phyloP scores from a whole-genome alignment of 2,329 filamentous ascomycete species.

The Chrysosporium keratinophilum region DNA sequence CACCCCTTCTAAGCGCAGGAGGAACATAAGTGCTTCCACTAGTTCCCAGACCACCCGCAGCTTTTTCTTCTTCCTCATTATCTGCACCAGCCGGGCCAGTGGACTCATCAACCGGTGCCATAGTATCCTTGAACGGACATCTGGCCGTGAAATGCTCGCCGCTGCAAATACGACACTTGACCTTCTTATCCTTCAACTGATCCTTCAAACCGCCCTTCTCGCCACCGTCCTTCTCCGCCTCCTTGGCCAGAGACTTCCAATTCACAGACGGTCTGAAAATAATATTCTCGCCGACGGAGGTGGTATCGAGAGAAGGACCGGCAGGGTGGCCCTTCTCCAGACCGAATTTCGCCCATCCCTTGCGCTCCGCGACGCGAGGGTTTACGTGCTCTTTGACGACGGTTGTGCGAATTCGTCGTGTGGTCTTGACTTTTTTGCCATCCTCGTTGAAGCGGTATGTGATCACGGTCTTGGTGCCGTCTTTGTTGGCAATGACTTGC shows the following conservation, averaged over 20 bases:
- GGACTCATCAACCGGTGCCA: conserved; percentile 57
- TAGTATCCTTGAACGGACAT: conserved; percentile 99
- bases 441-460: conserved; percentile 85
- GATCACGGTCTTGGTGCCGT: conserved; percentile 93
- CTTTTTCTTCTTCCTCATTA: conserved; percentile 38
- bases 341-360: conserved; percentile 88
- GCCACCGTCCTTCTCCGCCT: conserved; percentile 43
- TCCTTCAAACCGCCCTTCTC: conserved; percentile 55
- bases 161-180: conserved; percentile 98
- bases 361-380: conserved; percentile 89
- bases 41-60: conserved; percentile 45
- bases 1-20: conserved; percentile 71
- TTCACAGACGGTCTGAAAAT: conserved; percentile 86
- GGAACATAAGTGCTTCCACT: conserved; percentile 85
- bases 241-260: conserved; percentile 85
- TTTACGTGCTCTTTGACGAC: conserved; percentile 90
- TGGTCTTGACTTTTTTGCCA: conserved; percentile 93
- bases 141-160: conserved; percentile 98
- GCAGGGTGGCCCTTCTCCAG: conserved; percentile 70
- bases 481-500: conserved; percentile 91
- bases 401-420: conserved; percentile 85
- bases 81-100: conserved; percentile 37
- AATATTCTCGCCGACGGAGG: conserved; percentile 93
- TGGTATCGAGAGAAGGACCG: conserved; percentile 81
- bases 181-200: conserved; percentile 91